A percentile compares a stretch with the other conserved stretches of the same genome.
phyloP scores from a whole-genome alignment of 345 rosid genomes.

The Populus deltoides region DNA sequence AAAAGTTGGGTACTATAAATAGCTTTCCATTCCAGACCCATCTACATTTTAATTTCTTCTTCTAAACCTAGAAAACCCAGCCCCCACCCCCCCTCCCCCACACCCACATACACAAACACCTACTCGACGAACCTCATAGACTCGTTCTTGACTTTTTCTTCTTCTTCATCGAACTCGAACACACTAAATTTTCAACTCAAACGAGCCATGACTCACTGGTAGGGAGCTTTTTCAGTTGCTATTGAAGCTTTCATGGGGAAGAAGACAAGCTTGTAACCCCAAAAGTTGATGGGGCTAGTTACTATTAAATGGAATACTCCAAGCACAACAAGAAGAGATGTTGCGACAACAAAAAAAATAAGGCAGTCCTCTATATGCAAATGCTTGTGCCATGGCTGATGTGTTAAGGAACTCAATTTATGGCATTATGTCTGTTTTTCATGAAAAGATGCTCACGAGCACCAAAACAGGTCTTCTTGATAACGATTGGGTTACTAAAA shows the following conservation, averaged over 20 bases:
- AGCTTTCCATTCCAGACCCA: too few species aligned
- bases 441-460: slow-evolving; percentile 61
- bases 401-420: slow-evolving; percentile 73
- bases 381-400: slow-evolving; percentile 74
- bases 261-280: slow-evolving; percentile 63
- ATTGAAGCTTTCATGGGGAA: slow-evolving; percentile 83
- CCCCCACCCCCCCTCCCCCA: too few species aligned
- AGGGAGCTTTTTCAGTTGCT: slow-evolving; percentile 49
- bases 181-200: too few species aligned
- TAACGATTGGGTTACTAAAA: slow-evolving; percentile 62
- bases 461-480: slow-evolving; percentile 66
- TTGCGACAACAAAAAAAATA: slow-evolving; percentile 41
- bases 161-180: slow-evolving; percentile 10
- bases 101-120: too few species aligned
- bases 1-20: too few species aligned
- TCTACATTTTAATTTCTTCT: too few species aligned
- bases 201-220: slow-evolving; percentile 51
- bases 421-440: slow-evolving; percentile 60
- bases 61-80: too few species aligned
- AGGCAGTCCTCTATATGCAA: slow-evolving; percentile 45
- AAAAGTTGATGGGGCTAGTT: slow-evolving; percentile 61
- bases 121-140: neutral
- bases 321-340: slow-evolving; percentile 54
- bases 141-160: slow-evolving; percentile 1
- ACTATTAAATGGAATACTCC: slow-evolving; percentile 67